A percentile compares a stretch with the other conserved stretches of the same genome.
These are phyloP conservation scores for Plasmodium sp. DNA, from an alignment of 169 alveolate species.

Conservation along the genomic window DNA sequence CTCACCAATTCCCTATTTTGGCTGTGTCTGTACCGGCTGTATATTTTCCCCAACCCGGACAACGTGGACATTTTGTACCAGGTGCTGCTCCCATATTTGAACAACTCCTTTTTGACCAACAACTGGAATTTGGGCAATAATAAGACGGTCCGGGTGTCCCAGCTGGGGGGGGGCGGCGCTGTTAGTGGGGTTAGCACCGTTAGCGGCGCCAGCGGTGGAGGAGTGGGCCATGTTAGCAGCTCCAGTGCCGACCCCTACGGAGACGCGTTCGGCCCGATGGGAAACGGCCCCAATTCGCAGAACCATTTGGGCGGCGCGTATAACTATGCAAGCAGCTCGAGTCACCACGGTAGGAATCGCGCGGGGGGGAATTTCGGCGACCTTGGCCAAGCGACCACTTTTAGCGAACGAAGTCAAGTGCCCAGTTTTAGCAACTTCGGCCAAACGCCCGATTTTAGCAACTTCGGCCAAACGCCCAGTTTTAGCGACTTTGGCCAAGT, in stretches of 20 bases:
- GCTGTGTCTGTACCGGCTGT: conserved; percentile 85
- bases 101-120: conserved; percentile 78
- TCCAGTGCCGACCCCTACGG: conserved; percentile 60
- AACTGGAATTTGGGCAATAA: conserved; percentile 82
- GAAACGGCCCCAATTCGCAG: conserved; percentile 21
- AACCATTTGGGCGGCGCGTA: neutral
- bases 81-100: conserved; percentile 87
- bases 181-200: neutral
- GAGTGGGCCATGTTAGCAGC: neutral
- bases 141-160: conserved; percentile 44
- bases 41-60: conserved; percentile 82
- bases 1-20: conserved; percentile 87
- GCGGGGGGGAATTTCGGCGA: neutral
- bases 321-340: neutral
- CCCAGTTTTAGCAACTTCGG: neutral
- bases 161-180: neutral
- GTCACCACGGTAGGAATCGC: neutral
- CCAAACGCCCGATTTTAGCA: neutral
- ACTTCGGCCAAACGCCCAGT: neutral
- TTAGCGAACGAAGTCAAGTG: too few species aligned
- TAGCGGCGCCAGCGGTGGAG: neutral
- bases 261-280: conserved; percentile 43
- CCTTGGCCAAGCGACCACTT: neutral
- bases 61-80: conserved; percentile 86
- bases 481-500: neutral